Percentiles rank a stretch among this genome's conserved stretches.
phyloP scores from a whole-genome alignment of 2,329 filamentous ascomycete genomes.

The Colletotrichum sp. region DNA sequence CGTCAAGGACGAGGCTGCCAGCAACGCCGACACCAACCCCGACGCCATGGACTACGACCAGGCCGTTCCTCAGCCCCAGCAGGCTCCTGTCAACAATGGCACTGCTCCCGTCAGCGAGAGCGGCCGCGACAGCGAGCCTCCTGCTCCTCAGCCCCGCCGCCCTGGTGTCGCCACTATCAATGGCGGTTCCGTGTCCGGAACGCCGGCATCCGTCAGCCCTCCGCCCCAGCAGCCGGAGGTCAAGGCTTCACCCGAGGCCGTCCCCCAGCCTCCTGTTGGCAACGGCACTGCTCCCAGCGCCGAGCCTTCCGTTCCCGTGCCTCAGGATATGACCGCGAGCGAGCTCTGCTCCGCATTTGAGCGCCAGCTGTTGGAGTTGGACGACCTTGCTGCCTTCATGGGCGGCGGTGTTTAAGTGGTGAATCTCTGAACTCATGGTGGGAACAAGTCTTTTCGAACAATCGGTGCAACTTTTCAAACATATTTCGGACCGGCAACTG shows the following conservation, averaged over 20 bases:
- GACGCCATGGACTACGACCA: constrained; percentile 66
- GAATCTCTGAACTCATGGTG: background rate
- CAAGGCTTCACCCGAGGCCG: constrained; percentile 39
- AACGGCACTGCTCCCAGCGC: constrained; percentile 27
- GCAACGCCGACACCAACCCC: constrained; percentile 59
- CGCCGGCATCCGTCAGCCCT: constrained; percentile 52
- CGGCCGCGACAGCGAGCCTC: constrained; percentile 59
- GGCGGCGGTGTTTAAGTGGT: constrained; percentile 58
- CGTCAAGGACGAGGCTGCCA: constrained; percentile 60
- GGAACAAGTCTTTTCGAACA: background rate
- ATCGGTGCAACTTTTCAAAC: background rate
- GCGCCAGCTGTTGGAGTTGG: constrained; percentile 63
- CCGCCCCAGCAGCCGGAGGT: constrained; percentile 33
- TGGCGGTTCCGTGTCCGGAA: constrained; percentile 55
- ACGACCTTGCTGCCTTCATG: constrained; percentile 68
- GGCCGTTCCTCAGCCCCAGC: constrained; percentile 35
- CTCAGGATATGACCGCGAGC: constrained; percentile 60
- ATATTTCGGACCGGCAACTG: constrained; percentile 7
- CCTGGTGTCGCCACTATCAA: constrained; percentile 65
- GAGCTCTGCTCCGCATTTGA: constrained; percentile 66
- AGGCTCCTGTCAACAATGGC: constrained; percentile 25
- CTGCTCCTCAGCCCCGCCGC: constrained; percentile 51
- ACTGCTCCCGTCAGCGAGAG: constrained; percentile 38
- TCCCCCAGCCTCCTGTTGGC: constrained; percentile 5
- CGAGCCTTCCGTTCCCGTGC: constrained; percentile 26